These are phyloP conservation scores for Coemansia reversa DNA, from an alignment of 192 early-diverging fungal species.

Conservation along the genomic window DNA sequence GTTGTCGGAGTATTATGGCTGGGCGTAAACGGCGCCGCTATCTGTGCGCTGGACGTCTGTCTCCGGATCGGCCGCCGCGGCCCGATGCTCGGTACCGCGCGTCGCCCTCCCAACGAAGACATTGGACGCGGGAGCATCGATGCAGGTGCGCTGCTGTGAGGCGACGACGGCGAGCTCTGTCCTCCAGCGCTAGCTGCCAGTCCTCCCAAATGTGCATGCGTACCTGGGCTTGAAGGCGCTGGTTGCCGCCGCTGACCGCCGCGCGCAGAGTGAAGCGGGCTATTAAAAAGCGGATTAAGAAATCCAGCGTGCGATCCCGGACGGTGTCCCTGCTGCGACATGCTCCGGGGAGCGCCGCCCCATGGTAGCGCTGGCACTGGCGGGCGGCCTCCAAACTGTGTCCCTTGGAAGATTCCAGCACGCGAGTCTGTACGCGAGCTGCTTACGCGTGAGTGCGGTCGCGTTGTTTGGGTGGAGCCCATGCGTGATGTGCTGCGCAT, in stretches of 20 bases:
- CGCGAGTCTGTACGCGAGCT: conserved; percentile 35
- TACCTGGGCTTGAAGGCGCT: conserved; percentile 3
- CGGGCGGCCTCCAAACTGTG: conserved; percentile 7
- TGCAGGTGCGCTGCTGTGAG: conserved; percentile 10
- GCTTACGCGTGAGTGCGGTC: conserved; percentile 44
- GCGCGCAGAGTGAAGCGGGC: not conserved
- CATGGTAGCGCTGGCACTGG: conserved; percentile 23
- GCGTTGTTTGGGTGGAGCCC: conserved; percentile 17
- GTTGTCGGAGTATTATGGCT: conserved; percentile 25
- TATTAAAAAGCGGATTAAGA: conserved; percentile 28
- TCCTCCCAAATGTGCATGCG: conserved; percentile 6
- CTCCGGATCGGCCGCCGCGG: conserved; percentile 24
- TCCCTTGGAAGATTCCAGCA: conserved; percentile 5
- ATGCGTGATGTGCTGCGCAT: conserved; percentile 46
- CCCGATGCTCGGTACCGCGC: conserved; percentile 12
- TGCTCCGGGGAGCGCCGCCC: conserved; percentile 23
- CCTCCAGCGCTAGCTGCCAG: not conserved
- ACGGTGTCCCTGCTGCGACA: conserved; percentile 42
- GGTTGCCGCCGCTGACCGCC: conserved; percentile 7
- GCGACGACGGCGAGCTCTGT: conserved; percentile 6
- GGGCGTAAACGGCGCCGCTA: conserved; percentile 30
- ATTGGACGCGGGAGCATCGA: conserved; percentile 11
- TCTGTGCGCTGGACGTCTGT: conserved; percentile 29
- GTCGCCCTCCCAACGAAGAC: conserved; percentile 21
- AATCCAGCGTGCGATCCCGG: conserved; percentile 37